Conservation (phyloP, 1,284 basidiomycete genomes). For the Fistulina hepatica region DNA sequence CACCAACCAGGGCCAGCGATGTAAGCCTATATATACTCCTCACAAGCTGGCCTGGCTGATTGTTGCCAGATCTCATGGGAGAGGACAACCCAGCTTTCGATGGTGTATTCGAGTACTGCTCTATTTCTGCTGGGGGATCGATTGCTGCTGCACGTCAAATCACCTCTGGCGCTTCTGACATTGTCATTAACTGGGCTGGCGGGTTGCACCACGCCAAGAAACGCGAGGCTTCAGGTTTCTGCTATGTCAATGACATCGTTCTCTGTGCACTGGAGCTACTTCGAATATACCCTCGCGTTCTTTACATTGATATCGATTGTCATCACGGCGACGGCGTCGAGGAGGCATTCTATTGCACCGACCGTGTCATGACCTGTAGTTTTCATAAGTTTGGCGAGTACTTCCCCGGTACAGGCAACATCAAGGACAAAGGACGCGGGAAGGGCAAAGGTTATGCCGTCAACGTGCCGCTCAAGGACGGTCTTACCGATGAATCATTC, state of each 20-base stretch:
- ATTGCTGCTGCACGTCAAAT: conserved; percentile 81
- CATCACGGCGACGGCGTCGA: conserved; percentile 99
- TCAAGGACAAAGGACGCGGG: conserved; percentile 78
- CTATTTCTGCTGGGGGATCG: conserved; percentile 92
- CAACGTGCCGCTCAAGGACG: conserved; percentile 92
- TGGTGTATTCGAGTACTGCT: conserved; percentile 94
- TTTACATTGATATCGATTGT: conserved; percentile 98
- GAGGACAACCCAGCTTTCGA: conserved; percentile 97
- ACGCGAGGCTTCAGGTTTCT: conserved; percentile 91
- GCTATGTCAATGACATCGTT: conserved; percentile 96
- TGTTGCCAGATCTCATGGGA: conserved; percentile 62
- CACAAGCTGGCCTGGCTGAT: background rate
- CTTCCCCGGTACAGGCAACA: conserved; percentile 90
- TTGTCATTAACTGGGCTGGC: conserved; percentile 96
- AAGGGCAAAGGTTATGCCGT: conserved; percentile 86
- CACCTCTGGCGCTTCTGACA: conserved; percentile 76
- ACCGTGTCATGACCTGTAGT: conserved; percentile 91
- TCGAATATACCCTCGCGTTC: conserved; percentile 72
- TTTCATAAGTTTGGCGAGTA: conserved; percentile 98
- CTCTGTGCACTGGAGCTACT: conserved; percentile 84
- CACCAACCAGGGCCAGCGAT: conserved; percentile 75
- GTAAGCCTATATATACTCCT: conserved; percentile 33
- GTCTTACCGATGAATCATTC: conserved; percentile 80
- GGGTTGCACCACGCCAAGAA: conserved; percentile 98
- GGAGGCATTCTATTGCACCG: conserved; percentile 96